Conservation (phyloP, 495 filamentous ascomycete genomes). For the Bombardia bombarda region DNA sequence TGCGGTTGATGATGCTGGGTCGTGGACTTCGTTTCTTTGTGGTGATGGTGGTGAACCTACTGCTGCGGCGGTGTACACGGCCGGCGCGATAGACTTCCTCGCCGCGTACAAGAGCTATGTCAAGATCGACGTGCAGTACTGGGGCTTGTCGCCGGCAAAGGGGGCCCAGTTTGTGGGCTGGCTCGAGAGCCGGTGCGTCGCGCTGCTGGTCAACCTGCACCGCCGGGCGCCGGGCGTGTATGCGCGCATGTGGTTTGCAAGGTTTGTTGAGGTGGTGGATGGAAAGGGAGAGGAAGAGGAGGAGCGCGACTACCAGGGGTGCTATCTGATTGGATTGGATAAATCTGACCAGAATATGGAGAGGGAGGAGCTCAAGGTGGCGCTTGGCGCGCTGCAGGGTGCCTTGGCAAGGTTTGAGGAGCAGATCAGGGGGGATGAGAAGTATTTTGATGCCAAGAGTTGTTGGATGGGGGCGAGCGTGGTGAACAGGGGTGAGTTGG, state of each 20-base stretch:
- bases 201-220: slow-evolving; percentile 44
- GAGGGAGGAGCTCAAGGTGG: slow-evolving; percentile 21
- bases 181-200: slow-evolving; percentile 44
- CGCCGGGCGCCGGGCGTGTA: slow-evolving; percentile 35
- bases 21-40: slow-evolving; percentile 37
- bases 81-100: slow-evolving; percentile 34
- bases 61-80: background rate
- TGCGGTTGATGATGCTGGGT: slow-evolving; percentile 6
- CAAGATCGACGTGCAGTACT: slow-evolving; percentile 48
- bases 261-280: slow-evolving; percentile 31
- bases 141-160: slow-evolving; percentile 39
- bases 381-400: slow-evolving; percentile 26
- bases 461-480: slow-evolving; percentile 41
- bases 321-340: slow-evolving; percentile 50
- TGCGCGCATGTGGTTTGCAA: slow-evolving; percentile 49
- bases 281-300: slow-evolving; percentile 5
- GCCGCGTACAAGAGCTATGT: slow-evolving; percentile 37
- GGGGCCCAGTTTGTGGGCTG: slow-evolving; percentile 43
- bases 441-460: slow-evolving; percentile 37
- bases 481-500: slow-evolving; percentile 26
- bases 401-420: slow-evolving; percentile 40
- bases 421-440: slow-evolving; percentile 34
- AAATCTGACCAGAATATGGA: slow-evolving; percentile 7
- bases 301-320: slow-evolving; percentile 37
- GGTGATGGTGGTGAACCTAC: background rate